phyloP scores from a whole-genome alignment of 164 flowering plant genomes.

The Annona squamosa region DNA sequence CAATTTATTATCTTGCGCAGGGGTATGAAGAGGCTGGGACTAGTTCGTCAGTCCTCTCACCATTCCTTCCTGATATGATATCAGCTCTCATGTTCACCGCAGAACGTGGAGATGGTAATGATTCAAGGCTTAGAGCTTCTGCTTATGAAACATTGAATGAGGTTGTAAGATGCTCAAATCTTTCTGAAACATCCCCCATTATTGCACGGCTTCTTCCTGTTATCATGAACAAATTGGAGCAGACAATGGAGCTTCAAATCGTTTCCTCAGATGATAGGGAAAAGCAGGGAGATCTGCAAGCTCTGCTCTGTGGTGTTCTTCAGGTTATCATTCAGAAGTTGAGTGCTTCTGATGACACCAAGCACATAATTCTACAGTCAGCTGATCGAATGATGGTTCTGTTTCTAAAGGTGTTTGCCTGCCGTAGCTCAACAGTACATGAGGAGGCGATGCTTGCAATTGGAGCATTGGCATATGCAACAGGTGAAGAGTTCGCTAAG shows the following conservation, averaged over 20 bases:
- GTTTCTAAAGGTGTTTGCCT: conserved; percentile 65
- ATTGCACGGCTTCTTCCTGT: conserved; percentile 53
- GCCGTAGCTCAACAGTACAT: conserved; percentile 80
- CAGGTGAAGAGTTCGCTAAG: conserved; percentile 60
- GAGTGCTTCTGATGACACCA: conserved; percentile 51
- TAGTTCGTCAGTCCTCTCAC: conserved; percentile 43
- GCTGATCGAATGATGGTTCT: conserved; percentile 69
- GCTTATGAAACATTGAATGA: conserved; percentile 82
- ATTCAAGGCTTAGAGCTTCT: conserved; percentile 61
- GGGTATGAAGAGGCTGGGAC: conserved; percentile 60
- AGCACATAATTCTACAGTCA: conserved; percentile 42
- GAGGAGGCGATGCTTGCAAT: conserved; percentile 93
- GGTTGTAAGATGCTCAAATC: conserved; percentile 61
- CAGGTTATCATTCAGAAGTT: conserved; percentile 80
- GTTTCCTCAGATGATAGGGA: conserved; percentile 67
- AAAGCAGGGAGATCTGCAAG: conserved; percentile 75
- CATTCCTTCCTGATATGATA: conserved; percentile 48
- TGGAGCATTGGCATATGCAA: conserved; percentile 81
- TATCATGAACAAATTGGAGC: conserved; percentile 56
- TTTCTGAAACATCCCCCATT: conserved; percentile 45
- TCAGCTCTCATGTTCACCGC: conserved; percentile 41
- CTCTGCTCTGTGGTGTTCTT: conserved; percentile 67
- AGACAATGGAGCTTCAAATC: conserved; percentile 54
- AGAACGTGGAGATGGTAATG: conserved; percentile 52
- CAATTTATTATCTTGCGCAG: conserved; percentile 73